phyloP scores from a whole-genome alignment of 1,284 basidiomycete genomes.

The Laetiporus sulphureus region DNA sequence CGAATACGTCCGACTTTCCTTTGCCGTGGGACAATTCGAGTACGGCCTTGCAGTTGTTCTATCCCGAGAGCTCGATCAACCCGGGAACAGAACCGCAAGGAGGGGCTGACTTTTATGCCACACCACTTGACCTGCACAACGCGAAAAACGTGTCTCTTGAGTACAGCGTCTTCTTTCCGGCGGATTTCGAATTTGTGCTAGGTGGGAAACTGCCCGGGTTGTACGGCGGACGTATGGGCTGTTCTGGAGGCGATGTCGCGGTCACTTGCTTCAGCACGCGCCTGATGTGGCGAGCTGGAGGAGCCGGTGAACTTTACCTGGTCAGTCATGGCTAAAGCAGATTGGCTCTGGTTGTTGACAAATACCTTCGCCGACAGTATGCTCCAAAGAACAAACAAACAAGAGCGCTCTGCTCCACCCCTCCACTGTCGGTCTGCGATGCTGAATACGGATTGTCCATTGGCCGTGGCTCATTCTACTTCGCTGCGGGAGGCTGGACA shows the following conservation, averaged over 20 bases:
- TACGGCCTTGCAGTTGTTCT: slow-evolving; percentile 47
- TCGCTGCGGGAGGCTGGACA: slow-evolving; percentile 61
- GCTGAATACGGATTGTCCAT: slow-evolving; percentile 63
- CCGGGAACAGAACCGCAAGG: slow-evolving; percentile 52
- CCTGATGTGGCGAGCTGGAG: slow-evolving; percentile 65
- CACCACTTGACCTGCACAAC: slow-evolving; percentile 40
- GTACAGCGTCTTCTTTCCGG: slow-evolving; percentile 64
- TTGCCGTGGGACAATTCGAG: slow-evolving; percentile 11
- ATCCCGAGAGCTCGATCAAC: slow-evolving; percentile 59
- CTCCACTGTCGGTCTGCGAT: slow-evolving; percentile 55
- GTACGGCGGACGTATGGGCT: slow-evolving; percentile 60
- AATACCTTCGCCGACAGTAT: slow-evolving; percentile 40
- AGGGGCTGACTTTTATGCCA: slow-evolving; percentile 66
- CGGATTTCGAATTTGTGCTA: slow-evolving; percentile 58
- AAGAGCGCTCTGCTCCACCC: slow-evolving; percentile 45
- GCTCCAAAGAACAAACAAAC: slow-evolving; percentile 52
- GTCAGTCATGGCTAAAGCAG: slow-evolving; percentile 30
- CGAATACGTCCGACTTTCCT: slow-evolving; percentile 2
- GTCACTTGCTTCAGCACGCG: slow-evolving; percentile 65
- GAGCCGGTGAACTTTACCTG: slow-evolving; percentile 66
- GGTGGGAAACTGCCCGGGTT: slow-evolving; percentile 70
- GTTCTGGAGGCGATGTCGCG: slow-evolving; percentile 63
- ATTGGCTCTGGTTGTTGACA: slow-evolving; percentile 11
- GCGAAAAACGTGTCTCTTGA: slow-evolving; percentile 48
- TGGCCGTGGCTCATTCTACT: slow-evolving; percentile 69